phyloP scores from a whole-genome alignment of 306 rosid genomes.

The Cicer judaicum region DNA sequence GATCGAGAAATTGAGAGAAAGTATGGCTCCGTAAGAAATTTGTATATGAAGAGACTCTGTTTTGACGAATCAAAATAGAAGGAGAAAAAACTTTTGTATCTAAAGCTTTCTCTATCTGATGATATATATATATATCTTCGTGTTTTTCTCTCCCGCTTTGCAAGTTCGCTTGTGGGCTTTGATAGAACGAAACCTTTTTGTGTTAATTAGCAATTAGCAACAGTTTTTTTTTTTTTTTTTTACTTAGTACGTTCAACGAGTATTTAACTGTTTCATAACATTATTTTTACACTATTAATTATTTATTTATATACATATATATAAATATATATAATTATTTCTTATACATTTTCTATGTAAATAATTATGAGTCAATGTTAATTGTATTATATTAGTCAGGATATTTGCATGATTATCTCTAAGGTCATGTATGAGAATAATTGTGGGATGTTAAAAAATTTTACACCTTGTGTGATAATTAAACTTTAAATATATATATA shows the following conservation, averaged over 20 bases:
- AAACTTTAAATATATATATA: no score
- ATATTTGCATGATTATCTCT: no score
- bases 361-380: no score
- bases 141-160: conserved; percentile 25
- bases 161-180: conserved; percentile 23
- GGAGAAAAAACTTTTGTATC: not conserved
- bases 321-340: no score
- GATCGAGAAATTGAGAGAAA: conserved; percentile 54
- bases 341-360: no score
- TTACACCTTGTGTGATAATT: no score
- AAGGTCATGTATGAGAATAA: no score
- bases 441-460: no score
- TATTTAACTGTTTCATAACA: not conserved
- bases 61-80: conserved; percentile 16
- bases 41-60: not conserved
- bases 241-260: not conserved
- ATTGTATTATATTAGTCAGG: no score
- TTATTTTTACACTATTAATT: no score
- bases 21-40: conserved; percentile 18
- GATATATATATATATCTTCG: conserved; percentile 17
- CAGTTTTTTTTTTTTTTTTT: not conserved
- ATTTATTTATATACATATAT: no score
- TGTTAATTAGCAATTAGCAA: not conserved
- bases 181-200: conserved; percentile 12
- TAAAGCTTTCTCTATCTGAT: conserved; percentile 9